phyloP scores from a whole-genome alignment of 108 stramenopile species.

The Cyclotella choctawhatcheeana region DNA sequence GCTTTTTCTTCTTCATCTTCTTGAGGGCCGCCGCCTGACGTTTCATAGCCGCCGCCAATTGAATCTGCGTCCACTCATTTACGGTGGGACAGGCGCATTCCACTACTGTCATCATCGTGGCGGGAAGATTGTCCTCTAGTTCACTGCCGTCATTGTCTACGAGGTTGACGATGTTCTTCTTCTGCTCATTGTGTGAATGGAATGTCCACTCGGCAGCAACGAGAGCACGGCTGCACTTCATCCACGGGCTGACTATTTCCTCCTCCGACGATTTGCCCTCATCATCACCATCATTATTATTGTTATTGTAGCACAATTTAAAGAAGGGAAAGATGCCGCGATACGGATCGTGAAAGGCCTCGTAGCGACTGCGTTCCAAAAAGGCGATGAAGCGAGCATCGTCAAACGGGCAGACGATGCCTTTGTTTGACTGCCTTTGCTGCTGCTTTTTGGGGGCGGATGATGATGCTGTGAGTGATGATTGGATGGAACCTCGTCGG shows the following conservation, averaged over 20 bases:
- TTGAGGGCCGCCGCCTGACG: slow-evolving; percentile 12
- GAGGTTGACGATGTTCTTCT: not conserved
- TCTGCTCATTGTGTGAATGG: not conserved
- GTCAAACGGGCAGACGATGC: no score
- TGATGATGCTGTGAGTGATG: no score
- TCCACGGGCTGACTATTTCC: slow-evolving; percentile 56
- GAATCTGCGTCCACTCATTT: slow-evolving; percentile 29
- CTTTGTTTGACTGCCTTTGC: no score
- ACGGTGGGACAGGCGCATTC: slow-evolving; percentile 40
- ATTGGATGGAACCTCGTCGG: no score
- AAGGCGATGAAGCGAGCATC: no score
- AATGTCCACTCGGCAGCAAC: not conserved
- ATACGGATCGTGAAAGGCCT: slow-evolving; percentile 69
- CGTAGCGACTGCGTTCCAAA: no score
- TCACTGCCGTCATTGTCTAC: not conserved
- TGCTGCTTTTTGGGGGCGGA: no score
- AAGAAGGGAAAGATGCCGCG: slow-evolving; percentile 56
- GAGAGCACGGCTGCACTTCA: slow-evolving; percentile 46
- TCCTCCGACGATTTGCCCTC: not conserved
- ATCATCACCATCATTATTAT: not conserved
- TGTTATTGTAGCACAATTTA: not conserved
- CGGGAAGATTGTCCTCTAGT: no score
- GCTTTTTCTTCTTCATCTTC: slow-evolving; percentile 42
- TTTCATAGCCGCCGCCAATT: slow-evolving; percentile 26
- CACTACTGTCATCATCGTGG: not conserved